phyloP scores from a whole-genome alignment of 164 flowering plant species.

The Chloranthus sessilifolius region DNA sequence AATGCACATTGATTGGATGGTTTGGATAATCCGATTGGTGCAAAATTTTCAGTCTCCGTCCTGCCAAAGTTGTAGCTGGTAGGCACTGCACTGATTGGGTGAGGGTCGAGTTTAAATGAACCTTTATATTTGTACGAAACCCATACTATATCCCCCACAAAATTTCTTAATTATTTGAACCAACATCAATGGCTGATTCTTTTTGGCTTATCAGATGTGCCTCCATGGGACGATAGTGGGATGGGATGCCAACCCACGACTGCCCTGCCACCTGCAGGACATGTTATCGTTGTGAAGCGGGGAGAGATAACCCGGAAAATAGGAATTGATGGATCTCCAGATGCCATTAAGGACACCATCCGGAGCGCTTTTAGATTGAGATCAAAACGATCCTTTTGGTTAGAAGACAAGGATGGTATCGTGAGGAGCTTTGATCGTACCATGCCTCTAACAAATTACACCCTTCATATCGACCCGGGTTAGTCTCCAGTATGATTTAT shows the following conservation, averaged over 20 bases:
- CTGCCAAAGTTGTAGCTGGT: no score
- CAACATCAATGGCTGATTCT: slow-evolving; percentile 11
- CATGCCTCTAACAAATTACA: slow-evolving; percentile 31
- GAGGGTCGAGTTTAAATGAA: no score
- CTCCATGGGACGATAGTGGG: slow-evolving; percentile 13
- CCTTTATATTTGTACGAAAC: neutral
- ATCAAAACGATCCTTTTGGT: slow-evolving; percentile 31
- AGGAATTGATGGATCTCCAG: slow-evolving; percentile 33
- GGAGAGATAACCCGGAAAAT: slow-evolving; percentile 26
- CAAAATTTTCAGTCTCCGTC: no score
- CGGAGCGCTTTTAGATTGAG: slow-evolving; percentile 28
- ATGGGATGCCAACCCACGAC: slow-evolving; percentile 3
- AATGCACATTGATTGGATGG: no score
- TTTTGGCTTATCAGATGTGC: slow-evolving; percentile 7
- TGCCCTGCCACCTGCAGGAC: slow-evolving; percentile 7
- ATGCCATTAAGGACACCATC: slow-evolving; percentile 33
- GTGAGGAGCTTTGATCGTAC: slow-evolving; percentile 31
- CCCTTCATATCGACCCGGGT: slow-evolving; percentile 33
- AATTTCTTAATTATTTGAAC: neutral
- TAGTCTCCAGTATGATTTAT: neutral
- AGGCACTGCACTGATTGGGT: no score
- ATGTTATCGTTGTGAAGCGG: slow-evolving; percentile 24
- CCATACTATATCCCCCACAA: neutral
- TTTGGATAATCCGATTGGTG: no score
- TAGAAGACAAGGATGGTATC: slow-evolving; percentile 35